Base-by-base conservation (phyloP, 23 red algal genomes). In the Gracilaria vermiculophylla region DNA sequence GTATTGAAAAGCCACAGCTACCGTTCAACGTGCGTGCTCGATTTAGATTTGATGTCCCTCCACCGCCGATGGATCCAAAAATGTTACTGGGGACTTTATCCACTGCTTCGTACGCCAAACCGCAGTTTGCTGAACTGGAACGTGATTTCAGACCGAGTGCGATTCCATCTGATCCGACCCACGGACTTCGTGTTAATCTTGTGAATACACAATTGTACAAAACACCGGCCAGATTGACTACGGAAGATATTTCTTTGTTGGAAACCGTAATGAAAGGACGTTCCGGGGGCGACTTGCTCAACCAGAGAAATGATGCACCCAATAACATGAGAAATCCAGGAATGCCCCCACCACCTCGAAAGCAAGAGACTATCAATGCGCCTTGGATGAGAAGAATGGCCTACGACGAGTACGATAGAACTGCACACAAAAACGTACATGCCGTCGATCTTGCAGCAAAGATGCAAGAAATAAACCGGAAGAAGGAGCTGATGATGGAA, bases 301-400 rank as follows among this genome's bases (percentile, higher is more conserved):
- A 54, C 49, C 19, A 29, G 17, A 39, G 53, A 54, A 79, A 36
- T 20, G 27, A 19, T 33, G 49, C 53, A 40, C 67, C 39, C 23
- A 32, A 73, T 40, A 73, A 73, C 5, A 79, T 79, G 76, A 54
- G 53, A 40, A 39, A 60, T 50, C 76, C 76, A 41, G 52, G 69
- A 56, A 69, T 60, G 37, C 66, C 53, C 17, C 81, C 81, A 28
- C 81, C 81, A 10, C 81, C 58, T 28, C 43, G 45, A 12, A 56
- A 64, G 35, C 49, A 50, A 11, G 69, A 57, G 41, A 70, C 54
- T 39, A 69, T 76, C 32, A 70, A 40, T 28, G 56, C 47, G 35
- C 87, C 87, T 19, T 91, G 73, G 74, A 80, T 91, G 87, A 48
- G 87, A 53, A 36, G 74, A 45, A 91, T 91, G 87, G 64, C 70